Base-by-base conservation (phyloP, 345 rosid genomes). In the Mangifera indica region DNA sequence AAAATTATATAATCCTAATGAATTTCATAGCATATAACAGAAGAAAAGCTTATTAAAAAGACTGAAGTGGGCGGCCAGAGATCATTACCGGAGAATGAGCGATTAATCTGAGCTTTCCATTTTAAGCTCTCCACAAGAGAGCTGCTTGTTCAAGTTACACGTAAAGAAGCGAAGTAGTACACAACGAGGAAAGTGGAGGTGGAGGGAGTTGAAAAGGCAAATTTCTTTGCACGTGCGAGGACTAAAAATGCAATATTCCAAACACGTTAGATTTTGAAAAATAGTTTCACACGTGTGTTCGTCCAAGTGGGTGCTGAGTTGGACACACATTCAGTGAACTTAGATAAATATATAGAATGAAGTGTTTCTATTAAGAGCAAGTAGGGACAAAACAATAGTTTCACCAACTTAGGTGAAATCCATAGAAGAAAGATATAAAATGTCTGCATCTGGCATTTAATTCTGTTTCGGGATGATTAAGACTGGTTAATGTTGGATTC, bases 71-170 rank as follows among this genome's bases (percentile, higher is more conserved):
- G 59, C 21, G 62, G 69, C 7, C 37, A 74, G 72, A 72, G 55
- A 60, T 63, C 34, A 78, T 60, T 11, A 42, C 59, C 62, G 58
- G 79, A 81, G 65, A 46, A 64, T 3, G 44, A 62, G 74, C 10
- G 65, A 8, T 25, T 57, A 77, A 78, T 76, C 72, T 17, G 45
- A 60, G 45, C 61, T 66, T 42, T 78, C 63, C 76, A 71, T 73
- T 54, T 57, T 53, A 34, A 26, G 57, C 42, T 15, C 24, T 55
- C 49, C 2, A 6, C 12, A 24, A 6, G 0, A 12, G 2, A 40
- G 5, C 20, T 13, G 3, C 5, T 49, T 15, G 6, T 49, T 49
- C 42, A 37, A 37, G 53, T 49, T 14, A n/a, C 14, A 15, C 18
- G 53, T 3, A 15, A 10, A 2, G 52, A 70, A 62, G 45, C 18